Evolutionary conservation across 768 basidiomycete species (phyloP).

Genomic region (Suillus decipiens): DNA sequence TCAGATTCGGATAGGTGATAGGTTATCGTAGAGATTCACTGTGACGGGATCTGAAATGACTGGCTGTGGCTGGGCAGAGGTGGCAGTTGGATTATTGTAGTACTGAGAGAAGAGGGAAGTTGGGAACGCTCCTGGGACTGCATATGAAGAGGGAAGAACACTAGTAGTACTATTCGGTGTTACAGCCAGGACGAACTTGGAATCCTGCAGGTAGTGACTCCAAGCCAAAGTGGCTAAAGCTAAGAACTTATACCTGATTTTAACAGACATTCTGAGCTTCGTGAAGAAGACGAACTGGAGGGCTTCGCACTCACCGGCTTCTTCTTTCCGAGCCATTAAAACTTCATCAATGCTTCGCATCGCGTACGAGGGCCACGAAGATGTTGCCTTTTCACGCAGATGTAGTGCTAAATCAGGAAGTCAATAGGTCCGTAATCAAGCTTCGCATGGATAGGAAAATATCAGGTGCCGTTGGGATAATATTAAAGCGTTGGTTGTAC

Average conservation of each 20-base stretch:
- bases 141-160: slow-evolving; percentile 37
- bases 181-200: neutral
- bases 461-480: no score
- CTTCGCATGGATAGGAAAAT: no score
- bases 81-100: slow-evolving; percentile 73
- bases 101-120: slow-evolving; percentile 64
- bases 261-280: neutral
- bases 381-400: neutral
- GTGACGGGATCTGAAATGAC: slow-evolving; percentile 72
- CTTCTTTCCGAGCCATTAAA: no score
- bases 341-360: no score
- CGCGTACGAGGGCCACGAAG: slow-evolving; percentile 10
- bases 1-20: slow-evolving; percentile 9
- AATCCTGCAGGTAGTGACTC: neutral
- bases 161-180: slow-evolving; percentile 8
- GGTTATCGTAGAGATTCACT: slow-evolving; percentile 34
- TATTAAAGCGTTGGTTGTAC: no score
- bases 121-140: slow-evolving; percentile 64
- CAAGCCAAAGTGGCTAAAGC: slow-evolving; percentile 3
- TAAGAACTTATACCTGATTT: slow-evolving; percentile 1
- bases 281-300: slow-evolving; percentile 1
- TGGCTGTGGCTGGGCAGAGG: slow-evolving; percentile 74
- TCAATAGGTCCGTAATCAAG: no score
- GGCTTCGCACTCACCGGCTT: neutral
- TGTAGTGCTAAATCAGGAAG: no score